Conservation (phyloP, 108 stramenopile genomes). For the Nitzschia sp. region DNA sequence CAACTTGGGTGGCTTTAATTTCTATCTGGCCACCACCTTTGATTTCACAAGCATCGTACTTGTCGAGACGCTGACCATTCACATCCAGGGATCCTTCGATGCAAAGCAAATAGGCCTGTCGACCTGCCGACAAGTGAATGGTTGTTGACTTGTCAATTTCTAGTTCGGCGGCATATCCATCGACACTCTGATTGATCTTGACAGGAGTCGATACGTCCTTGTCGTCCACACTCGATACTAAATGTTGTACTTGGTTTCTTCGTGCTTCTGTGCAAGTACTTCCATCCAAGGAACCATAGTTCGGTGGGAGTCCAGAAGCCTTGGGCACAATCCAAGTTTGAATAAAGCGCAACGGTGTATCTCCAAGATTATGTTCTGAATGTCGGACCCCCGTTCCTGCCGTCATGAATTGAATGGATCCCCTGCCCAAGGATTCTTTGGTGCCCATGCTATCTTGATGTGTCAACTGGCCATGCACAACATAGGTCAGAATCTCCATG, state of each 20-base stretch:
- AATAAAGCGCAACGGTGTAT: slow-evolving; percentile 74
- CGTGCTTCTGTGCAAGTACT: neutral
- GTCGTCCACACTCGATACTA: slow-evolving; percentile 54
- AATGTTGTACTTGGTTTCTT: slow-evolving; percentile 58
- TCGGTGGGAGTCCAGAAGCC: slow-evolving; percentile 50
- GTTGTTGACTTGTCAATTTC: slow-evolving; percentile 40
- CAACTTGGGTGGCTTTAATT: slow-evolving; percentile 40
- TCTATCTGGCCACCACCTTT: slow-evolving; percentile 23
- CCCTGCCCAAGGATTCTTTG: slow-evolving; percentile 67
- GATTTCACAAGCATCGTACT: slow-evolving; percentile 63
- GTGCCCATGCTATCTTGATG: slow-evolving; percentile 84
- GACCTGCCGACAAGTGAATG: slow-evolving; percentile 31
- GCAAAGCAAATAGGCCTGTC: slow-evolving; percentile 78
- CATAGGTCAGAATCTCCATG: slow-evolving; percentile 83
- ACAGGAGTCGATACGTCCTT: slow-evolving; percentile 40
- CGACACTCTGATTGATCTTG: slow-evolving; percentile 68
- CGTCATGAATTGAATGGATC: slow-evolving; percentile 82
- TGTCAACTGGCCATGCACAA: slow-evolving; percentile 70
- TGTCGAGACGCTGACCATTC: slow-evolving; percentile 38
- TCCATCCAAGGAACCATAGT: slow-evolving; percentile 57
- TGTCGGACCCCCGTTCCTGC: slow-evolving; percentile 78
- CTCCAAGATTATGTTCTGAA: slow-evolving; percentile 67
- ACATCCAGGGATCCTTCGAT: slow-evolving; percentile 66
- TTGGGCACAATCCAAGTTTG: slow-evolving; percentile 83
- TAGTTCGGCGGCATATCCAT: slow-evolving; percentile 67